phyloP scores from a whole-genome alignment of 176 grass and related monocot species.

The Oryza meridionalis region DNA sequence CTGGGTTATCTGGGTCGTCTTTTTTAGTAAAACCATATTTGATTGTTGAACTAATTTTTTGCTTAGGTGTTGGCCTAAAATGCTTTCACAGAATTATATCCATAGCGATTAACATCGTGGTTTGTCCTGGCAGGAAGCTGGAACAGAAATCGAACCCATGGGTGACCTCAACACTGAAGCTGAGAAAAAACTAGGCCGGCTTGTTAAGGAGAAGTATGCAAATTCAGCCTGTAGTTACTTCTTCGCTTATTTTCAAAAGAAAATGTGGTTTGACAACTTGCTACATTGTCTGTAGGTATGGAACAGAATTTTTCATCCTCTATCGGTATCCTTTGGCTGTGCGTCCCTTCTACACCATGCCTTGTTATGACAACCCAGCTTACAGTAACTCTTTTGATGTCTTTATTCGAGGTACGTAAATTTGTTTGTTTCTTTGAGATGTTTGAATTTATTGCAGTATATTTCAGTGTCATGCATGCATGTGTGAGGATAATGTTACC shows the following conservation, averaged over 20 bases:
- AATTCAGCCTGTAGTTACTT: not conserved
- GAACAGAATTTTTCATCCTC: slow-evolving; percentile 90
- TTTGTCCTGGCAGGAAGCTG: slow-evolving; percentile 72
- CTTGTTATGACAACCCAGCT: slow-evolving; percentile 70
- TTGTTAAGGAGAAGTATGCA: slow-evolving; percentile 82
- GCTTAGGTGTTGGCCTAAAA: not conserved
- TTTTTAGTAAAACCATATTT: not conserved
- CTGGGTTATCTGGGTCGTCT: not conserved
- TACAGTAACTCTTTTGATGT: slow-evolving; percentile 98
- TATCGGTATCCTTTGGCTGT: slow-evolving; percentile 87
- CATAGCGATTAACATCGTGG: not conserved
- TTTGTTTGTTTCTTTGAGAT: not conserved
- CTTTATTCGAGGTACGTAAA: slow-evolving; percentile 78
- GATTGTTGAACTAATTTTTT: not conserved
- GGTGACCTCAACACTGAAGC: slow-evolving; percentile 90
- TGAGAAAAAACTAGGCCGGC: slow-evolving; percentile 88
- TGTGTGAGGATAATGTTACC: too few relatives aligned
- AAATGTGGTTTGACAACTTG: not conserved
- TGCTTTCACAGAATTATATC: not conserved
- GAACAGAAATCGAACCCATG: slow-evolving; percentile 84
- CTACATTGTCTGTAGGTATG: slow-evolving; percentile 59
- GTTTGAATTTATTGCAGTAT: not conserved
- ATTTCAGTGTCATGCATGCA: not conserved
- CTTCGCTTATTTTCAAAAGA: not conserved
- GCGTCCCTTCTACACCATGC: slow-evolving; percentile 98